phyloP scores from a whole-genome alignment of 305 asterid species.

The Ajuga reptans region DNA sequence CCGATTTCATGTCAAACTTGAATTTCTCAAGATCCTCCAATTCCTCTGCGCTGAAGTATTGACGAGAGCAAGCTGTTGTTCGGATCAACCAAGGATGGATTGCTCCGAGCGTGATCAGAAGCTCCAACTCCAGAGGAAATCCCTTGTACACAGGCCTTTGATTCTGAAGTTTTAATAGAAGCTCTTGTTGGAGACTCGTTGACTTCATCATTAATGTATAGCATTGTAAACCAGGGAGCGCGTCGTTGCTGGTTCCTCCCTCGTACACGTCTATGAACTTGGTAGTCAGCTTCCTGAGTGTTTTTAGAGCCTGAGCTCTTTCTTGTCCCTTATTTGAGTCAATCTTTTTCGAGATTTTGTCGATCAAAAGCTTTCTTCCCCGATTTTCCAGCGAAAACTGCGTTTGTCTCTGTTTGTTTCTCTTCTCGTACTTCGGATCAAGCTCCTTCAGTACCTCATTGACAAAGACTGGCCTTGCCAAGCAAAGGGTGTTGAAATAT shows the following conservation, averaged over 20 bases:
- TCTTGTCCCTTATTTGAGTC: slow-evolving; percentile 61
- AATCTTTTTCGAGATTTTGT: slow-evolving; percentile 62
- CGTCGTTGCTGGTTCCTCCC: slow-evolving; percentile 59
- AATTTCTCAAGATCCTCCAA: slow-evolving; percentile 57
- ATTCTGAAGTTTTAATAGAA: slow-evolving; percentile 62
- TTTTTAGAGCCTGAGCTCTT: slow-evolving; percentile 60
- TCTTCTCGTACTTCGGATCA: slow-evolving; percentile 73
- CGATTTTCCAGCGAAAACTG: slow-evolving; percentile 73
- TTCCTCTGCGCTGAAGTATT: slow-evolving; percentile 55
- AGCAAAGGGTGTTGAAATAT: slow-evolving; percentile 79
- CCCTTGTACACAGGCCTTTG: slow-evolving; percentile 77
- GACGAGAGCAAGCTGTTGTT: slow-evolving; percentile 62
- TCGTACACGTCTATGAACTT: slow-evolving; percentile 86
- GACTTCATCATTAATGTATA: slow-evolving; percentile 93
- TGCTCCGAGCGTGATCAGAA: slow-evolving; percentile 81
- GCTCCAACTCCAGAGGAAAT: slow-evolving; percentile 79
- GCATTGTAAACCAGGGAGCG: slow-evolving; percentile 84
- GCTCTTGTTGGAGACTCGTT: slow-evolving; percentile 64
- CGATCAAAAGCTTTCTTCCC: slow-evolving; percentile 72
- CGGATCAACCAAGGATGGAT: slow-evolving; percentile 94
- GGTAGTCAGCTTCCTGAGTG: slow-evolving; percentile 57
- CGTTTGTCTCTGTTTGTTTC: slow-evolving; percentile 45
- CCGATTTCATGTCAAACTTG: slow-evolving; percentile 68
- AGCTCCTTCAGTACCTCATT: slow-evolving; percentile 78
- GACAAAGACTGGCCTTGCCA: slow-evolving; percentile 78